Percentiles rank a stretch among this genome's conserved stretches.
Evolutionary conservation across 2,329 filamentous ascomycete genomes (phyloP).

Genomic region (Mycosphaerella arachidis): DNA sequence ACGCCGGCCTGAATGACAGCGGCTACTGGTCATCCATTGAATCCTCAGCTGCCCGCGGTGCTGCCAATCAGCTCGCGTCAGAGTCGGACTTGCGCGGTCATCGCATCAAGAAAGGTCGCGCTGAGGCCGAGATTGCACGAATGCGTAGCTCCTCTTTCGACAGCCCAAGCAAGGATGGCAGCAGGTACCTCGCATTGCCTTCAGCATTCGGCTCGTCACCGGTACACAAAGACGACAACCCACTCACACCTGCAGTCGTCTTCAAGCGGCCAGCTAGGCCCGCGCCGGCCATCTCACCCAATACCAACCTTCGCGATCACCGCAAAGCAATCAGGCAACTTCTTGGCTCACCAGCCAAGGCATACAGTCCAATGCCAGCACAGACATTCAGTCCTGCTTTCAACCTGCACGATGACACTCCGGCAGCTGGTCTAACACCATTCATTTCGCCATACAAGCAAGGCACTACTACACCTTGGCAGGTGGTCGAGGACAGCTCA

Average conservation of each 20-base stretch:
- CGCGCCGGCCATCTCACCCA: conserved; percentile 79
- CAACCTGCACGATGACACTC: conserved; percentile 59
- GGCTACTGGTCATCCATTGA: conserved; percentile 96
- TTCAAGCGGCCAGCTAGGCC: conserved; percentile 64
- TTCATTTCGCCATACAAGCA: conserved; percentile 31
- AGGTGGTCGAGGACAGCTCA: conserved; percentile 23
- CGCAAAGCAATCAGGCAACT: conserved; percentile 76
- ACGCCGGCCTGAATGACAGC: conserved; percentile 80
- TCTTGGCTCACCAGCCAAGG: conserved; percentile 71
- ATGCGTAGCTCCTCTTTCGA: conserved; percentile 90
- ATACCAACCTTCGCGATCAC: conserved; percentile 85
- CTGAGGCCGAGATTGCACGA: conserved; percentile 91
- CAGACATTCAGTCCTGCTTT: conserved; percentile 65
- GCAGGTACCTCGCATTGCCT: conserved; percentile 47
- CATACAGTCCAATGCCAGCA: conserved; percentile 47
- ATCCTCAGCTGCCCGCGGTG: conserved; percentile 74
- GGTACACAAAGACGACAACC: conserved; percentile 40
- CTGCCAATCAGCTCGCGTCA: conserved; percentile 61
- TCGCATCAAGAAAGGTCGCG: conserved; percentile 75
- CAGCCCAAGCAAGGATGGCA: conserved; percentile 67
- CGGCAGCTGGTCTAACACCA: conserved; percentile 47
- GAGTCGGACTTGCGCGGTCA: conserved; percentile 66
- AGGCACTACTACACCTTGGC: conserved; percentile 35
- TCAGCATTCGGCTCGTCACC: conserved; percentile 37
- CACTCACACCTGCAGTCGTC: conserved; percentile 78